phyloP scores from a whole-genome alignment of 2,329 filamentous ascomycete species.

The Colletotrichum brevisporum region DNA sequence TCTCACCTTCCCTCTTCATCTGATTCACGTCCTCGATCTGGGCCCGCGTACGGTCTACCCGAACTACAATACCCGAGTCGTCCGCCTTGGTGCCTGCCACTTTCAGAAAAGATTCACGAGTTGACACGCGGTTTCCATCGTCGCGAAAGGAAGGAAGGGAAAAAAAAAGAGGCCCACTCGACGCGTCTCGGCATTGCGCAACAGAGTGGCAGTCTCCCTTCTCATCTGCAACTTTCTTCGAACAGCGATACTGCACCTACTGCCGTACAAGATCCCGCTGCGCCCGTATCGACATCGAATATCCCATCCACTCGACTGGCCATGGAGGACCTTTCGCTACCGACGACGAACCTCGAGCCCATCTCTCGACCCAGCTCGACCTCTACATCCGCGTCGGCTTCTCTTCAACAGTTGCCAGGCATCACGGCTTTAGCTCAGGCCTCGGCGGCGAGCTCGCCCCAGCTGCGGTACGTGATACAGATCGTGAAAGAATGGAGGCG shows the following conservation, averaged over 20 bases:
- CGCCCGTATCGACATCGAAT: slow-evolving; percentile 21
- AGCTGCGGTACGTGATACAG: slow-evolving; percentile 60
- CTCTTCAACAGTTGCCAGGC: slow-evolving; percentile 61
- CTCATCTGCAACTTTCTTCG: not conserved
- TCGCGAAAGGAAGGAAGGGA: slow-evolving; percentile 7
- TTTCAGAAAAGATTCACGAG: slow-evolving; percentile 11
- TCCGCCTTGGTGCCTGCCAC: slow-evolving; percentile 15
- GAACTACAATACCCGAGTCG: slow-evolving; percentile 14
- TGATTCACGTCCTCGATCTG: slow-evolving; percentile 2
- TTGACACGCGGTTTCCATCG: slow-evolving; percentile 3
- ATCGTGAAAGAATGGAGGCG: not conserved
- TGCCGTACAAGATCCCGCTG: slow-evolving; percentile 23
- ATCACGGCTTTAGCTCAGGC: slow-evolving; percentile 61
- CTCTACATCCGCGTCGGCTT: slow-evolving; percentile 55
- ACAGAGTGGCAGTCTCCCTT: not conserved
- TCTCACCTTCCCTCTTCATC: not conserved
- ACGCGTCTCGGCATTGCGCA: slow-evolving; percentile 20
- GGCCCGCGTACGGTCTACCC: not conserved
- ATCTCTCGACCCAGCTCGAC: slow-evolving; percentile 66
- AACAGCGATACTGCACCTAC: slow-evolving; percentile 15
- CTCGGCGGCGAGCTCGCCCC: slow-evolving; percentile 57
- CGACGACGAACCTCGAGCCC: slow-evolving; percentile 53
- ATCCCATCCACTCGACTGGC: slow-evolving; percentile 40
- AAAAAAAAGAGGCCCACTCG: slow-evolving; percentile 4
- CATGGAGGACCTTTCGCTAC: slow-evolving; percentile 60